Conservation (phyloP, 75 land plant genomes). For the Sequoia sempervirens region DNA sequence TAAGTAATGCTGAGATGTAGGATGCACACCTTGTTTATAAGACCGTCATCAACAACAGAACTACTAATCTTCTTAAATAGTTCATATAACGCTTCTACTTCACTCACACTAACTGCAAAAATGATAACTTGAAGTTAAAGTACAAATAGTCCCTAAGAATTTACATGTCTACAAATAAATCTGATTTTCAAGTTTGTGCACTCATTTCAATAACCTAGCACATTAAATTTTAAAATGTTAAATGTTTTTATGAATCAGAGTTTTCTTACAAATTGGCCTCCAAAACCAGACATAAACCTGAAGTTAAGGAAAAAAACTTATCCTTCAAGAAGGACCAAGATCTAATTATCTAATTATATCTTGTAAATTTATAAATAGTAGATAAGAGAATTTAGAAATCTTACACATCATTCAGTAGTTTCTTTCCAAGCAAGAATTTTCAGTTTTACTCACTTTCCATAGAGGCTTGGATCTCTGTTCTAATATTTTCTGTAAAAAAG, state of each 20-base stretch:
- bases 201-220: background rate
- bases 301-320: background rate
- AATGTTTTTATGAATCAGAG: background rate
- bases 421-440: background rate
- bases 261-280: background rate
- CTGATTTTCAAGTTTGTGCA: background rate
- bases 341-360: background rate
- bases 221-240: background rate
- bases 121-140: background rate
- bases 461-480: background rate
- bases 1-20: background rate
- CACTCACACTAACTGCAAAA: slow-evolving; percentile 38
- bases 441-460: background rate
- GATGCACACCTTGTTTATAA: slow-evolving; percentile 32
- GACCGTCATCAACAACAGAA: slow-evolving; percentile 35
- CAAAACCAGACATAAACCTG: background rate
- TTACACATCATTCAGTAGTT: background rate
- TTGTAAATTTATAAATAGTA: background rate
- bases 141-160: background rate
- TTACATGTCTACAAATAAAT: background rate
- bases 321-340: background rate
- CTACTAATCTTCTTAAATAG: slow-evolving; percentile 46
- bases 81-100: slow-evolving; percentile 43
- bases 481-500: background rate
- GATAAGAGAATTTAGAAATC: background rate